These are phyloP conservation scores for Lavandula angustifolia DNA, from an alignment of 257 asterid genomes.

Conservation along the genomic window DNA sequence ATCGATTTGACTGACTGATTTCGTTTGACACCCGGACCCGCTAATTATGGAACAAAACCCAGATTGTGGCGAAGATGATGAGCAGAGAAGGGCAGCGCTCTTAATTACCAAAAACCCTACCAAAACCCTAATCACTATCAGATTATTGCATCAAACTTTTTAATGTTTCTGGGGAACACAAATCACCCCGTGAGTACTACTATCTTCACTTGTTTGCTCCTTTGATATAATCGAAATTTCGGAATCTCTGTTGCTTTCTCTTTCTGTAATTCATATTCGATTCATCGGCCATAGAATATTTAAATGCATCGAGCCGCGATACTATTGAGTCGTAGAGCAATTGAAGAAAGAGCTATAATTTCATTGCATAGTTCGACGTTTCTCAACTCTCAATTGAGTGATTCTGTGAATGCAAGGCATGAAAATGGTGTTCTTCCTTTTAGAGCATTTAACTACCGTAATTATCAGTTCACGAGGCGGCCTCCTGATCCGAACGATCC, in stretches of 20 bases:
- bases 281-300: slow-evolving; percentile 1
- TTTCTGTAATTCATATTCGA: background rate
- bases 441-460: slow-evolving; percentile 44
- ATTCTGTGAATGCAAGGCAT: slow-evolving; percentile 25
- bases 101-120: slow-evolving; percentile 23
- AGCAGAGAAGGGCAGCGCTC: background rate
- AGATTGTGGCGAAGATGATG: no score
- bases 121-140: slow-evolving; percentile 25
- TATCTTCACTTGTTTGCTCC: background rate
- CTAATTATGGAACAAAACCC: no score
- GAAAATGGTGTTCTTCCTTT: slow-evolving; percentile 38
- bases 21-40: no score
- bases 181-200: slow-evolving; percentile 12
- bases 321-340: slow-evolving; percentile 44
- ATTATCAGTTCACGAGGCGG: slow-evolving; percentile 55
- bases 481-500: slow-evolving; percentile 84
- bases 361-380: slow-evolving; percentile 26
- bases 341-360: slow-evolving; percentile 41
- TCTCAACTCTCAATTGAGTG: slow-evolving; percentile 38
- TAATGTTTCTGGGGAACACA: slow-evolving; percentile 14
- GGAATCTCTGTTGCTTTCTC: background rate
- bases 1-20: no score
- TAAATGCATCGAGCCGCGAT: slow-evolving; percentile 58
- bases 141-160: background rate
- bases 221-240: slow-evolving; percentile 25